Base-by-base conservation (phyloP, 441 rosid species). In the Bocquillonia castaneifolia region DNA sequence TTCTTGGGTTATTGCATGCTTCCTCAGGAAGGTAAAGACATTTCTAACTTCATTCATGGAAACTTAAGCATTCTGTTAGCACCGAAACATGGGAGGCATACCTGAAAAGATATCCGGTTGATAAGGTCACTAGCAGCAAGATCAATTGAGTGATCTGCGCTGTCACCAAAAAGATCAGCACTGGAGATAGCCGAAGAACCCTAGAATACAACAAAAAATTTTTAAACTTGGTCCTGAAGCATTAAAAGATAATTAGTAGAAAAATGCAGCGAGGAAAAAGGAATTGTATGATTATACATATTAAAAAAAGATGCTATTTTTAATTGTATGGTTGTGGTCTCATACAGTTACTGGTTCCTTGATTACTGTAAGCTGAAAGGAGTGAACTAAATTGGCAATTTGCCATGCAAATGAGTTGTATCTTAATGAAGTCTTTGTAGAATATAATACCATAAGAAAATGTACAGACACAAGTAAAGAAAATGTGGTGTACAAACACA, bases 51-150 rank as follows among this genome's bases (percentile, higher is more conserved):
- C 7, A 50, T 23, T 45, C 2, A 55, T 36, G 14, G 8, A 28
- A 57, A 13, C 45, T 40, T 9, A 2, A 57, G 54, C 58, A 52
- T 14, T 6, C 14, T 25, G 7, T 34, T 12, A 60, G 18, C 37
- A 48, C 29, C 53, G 65, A 18, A 56, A 55, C 62, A 57, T 34
- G n/a, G 15, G 26, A 51, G 42, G 22, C 70, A 64, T 67, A 94
- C 99, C 97, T 94, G 98, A 84, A 88, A 94, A 51, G 99, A 91
- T 55, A 94, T 73, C 44, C 97, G 82, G 70, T 87, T 88, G 59
- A 94, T 85, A 67, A 92, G 90, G 74, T 92, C 99, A 59, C 97
- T 82, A 14, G 97, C 93, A 57, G 96, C 80, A 70, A 91, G 79
- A 74, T 94, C 99, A 63, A 88, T 51, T 7, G 86, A 52, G 65